These are phyloP conservation scores for Mallotus repandus DNA, from an alignment of 441 rosid genomes.

Conservation along the genomic window DNA sequence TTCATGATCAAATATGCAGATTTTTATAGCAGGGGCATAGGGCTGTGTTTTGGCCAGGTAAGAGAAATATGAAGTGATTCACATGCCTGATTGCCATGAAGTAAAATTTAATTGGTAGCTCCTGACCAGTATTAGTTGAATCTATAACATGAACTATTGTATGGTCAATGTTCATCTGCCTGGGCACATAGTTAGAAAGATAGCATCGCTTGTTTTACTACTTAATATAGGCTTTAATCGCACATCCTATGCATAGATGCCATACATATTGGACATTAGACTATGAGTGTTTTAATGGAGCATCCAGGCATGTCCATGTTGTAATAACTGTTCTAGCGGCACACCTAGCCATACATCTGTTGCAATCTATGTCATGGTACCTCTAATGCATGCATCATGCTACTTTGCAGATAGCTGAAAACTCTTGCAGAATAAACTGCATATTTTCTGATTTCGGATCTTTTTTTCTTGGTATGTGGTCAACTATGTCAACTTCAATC, in stretches of 20 bases:
- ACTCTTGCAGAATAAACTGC: too few species aligned
- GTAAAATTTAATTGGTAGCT: neutral
- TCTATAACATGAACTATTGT: neutral
- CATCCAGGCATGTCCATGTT: neutral
- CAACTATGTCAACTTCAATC: neutral
- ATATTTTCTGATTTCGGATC: neutral
- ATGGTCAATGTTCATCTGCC: neutral
- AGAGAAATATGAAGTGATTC: slow-evolving; percentile 8
- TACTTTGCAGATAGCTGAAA: too few species aligned
- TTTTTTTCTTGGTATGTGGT: neutral
- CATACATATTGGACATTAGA: neutral
- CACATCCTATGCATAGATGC: neutral
- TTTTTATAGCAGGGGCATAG: slow-evolving; percentile 73
- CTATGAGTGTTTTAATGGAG: neutral
- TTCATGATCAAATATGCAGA: slow-evolving; percentile 94
- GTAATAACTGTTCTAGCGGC: neutral
- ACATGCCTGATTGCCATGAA: neutral
- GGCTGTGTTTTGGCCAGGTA: slow-evolving; percentile 84
- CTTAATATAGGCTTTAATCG: neutral
- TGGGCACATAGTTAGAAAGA: neutral
- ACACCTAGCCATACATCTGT: too few species aligned
- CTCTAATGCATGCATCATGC: too few species aligned
- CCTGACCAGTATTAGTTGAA: neutral
- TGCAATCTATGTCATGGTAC: too few species aligned
- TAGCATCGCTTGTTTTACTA: neutral